These are phyloP conservation scores for Effrenium voratum DNA, from an alignment of 73 alveolate species.

Conservation along the genomic window DNA sequence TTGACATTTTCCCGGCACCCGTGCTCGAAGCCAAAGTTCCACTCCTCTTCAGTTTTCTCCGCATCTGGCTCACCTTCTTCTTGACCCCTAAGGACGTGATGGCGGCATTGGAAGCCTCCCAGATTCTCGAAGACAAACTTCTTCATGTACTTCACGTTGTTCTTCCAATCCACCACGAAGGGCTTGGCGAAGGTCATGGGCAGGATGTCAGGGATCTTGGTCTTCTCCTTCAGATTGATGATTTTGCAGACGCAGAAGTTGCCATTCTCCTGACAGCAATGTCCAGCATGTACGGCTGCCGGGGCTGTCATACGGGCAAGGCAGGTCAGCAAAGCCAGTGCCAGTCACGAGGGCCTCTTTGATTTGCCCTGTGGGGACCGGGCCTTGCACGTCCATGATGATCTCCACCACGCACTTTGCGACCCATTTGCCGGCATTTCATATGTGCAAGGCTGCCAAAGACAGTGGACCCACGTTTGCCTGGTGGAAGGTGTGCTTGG, in stretches of 20 bases:
- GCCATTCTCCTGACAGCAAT: not conserved
- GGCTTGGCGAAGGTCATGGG: not conserved
- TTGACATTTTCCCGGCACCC: not conserved
- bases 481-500: no score
- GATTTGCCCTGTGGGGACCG: no score
- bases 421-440: no score
- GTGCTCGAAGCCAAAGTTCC: constrained; percentile 7
- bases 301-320: no score
- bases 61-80: constrained; percentile 7
- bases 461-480: no score
- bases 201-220: not conserved
- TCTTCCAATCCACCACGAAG: not conserved
- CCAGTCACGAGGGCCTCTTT: no score
- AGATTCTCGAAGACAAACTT: not conserved
- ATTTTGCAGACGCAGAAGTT: not conserved
- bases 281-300: no score
- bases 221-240: not conserved
- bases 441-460: no score
- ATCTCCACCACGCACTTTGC: no score
- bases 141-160: not conserved
- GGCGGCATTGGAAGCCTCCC: constrained; percentile 55
- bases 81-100: constrained; percentile 9
- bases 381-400: no score
- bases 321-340: no score
- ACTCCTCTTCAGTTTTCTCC: not conserved